Percentiles rank a stretch among this genome's conserved stretches.
phyloP scores from a whole-genome alignment of 208 protist species.

The Polymyxa betae region DNA sequence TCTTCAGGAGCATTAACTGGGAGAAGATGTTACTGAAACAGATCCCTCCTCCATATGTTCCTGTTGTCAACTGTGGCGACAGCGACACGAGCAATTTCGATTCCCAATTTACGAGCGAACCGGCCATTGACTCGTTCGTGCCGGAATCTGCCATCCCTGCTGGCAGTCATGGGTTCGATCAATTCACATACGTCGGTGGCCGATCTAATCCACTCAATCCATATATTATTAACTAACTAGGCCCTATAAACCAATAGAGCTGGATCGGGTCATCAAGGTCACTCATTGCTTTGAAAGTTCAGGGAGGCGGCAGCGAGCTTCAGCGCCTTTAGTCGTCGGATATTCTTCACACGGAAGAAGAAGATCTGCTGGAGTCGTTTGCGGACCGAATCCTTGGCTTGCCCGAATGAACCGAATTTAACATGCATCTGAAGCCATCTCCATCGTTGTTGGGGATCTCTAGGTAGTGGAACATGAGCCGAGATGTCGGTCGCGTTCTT shows the following conservation, averaged over 20 bases:
- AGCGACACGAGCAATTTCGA: constrained; percentile 61
- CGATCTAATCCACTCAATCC: neutral
- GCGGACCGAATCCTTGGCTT: neutral
- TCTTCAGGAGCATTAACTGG: constrained; percentile 59
- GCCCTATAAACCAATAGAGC: too few species aligned
- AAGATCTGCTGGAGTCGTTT: constrained; percentile 44
- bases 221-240: too few species aligned
- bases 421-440: constrained; percentile 5
- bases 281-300: neutral
- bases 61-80: constrained; percentile 45
- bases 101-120: constrained; percentile 57
- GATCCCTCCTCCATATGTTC: constrained; percentile 54
- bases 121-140: constrained; percentile 51
- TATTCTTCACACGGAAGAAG: constrained; percentile 44
- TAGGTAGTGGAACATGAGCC: neutral
- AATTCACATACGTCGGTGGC: constrained; percentile 40
- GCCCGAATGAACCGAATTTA: constrained; percentile 14
- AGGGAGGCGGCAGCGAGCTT: neutral
- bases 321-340: neutral
- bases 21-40: constrained; percentile 53
- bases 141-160: neutral
- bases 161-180: neutral
- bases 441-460: neutral
- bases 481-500: constrained; percentile 20
- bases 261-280: neutral